Evolutionary conservation across 176 grass and related monocot genomes (phyloP), one percentile per base, ranked within the genome.

Genomic region (Phragmites australis): DNA sequence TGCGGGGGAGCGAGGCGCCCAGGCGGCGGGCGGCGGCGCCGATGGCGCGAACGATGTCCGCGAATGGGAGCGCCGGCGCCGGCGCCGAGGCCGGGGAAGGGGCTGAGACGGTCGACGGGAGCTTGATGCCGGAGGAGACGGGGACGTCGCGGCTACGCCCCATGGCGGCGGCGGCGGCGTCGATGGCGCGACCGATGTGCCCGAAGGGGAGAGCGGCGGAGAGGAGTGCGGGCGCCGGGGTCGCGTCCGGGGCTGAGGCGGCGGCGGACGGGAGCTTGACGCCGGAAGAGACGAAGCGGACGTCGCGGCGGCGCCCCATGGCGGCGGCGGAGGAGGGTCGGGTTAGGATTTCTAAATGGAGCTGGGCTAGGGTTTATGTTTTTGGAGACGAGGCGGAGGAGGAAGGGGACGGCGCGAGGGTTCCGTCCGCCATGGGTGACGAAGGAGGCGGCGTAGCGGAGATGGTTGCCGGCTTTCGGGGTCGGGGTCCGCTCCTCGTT

Each of bases 121-220:
- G 74, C 78, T 88, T 88, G 74, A 93, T 61, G 74, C 79, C 80
- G 82, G 85, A 93, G 69, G 91, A 88, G 74, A 93, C 44, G 79
- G 90, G 72, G 9, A 82, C 72, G 9, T 75, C 89, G 50, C 65
- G 56, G 16, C 40, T 32, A 13, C 65, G 56, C 6, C 17, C 46
- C 87, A 89, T 89, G 49, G 78, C 17, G 40, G 60, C 81, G 23
- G 61, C 1, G 16, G 34, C 34, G 34, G 34, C 34, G 34, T 37
- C 34, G 80, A 82, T 74, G 57, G 88, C 84, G 30, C 89, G 80
- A 54, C 86, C 59, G 59, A 94, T 87, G 81, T 91, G 86, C 16
- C 90, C 90, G 84, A 99, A 99, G 16, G 92, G 92, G 5, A 89
- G 88, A 47, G 96, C 82, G 47, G 90, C 63, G 6, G 88, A 93